These are phyloP conservation scores for Abrus precatorius DNA, from an alignment of 306 rosid species.

Conservation along the genomic window DNA sequence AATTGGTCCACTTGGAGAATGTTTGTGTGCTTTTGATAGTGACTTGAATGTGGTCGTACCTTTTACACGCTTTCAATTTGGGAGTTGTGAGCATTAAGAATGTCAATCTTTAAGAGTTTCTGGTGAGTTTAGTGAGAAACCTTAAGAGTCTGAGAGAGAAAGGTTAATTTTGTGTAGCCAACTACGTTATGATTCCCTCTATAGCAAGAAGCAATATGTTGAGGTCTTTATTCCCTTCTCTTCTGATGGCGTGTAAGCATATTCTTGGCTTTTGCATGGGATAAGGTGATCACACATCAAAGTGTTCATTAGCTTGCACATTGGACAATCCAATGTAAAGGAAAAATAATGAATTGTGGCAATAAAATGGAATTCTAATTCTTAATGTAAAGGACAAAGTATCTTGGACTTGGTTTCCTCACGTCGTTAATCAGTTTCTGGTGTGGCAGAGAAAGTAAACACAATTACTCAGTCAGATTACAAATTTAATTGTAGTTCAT, in stretches of 20 bases:
- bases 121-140: background rate
- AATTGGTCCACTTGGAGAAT: conserved; percentile 1
- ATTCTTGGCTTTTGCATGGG: conserved; percentile 48
- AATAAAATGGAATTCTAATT: background rate
- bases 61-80: conserved; percentile 5
- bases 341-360: background rate
- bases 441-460: background rate
- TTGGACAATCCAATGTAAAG: background rate
- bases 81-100: background rate
- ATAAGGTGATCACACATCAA: conserved; percentile 1
- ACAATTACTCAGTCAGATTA: background rate
- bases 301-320: background rate
- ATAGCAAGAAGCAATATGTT: background rate
- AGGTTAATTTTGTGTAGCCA: background rate
- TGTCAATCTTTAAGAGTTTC: background rate
- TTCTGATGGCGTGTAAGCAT: conserved; percentile 42
- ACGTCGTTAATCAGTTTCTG: background rate
- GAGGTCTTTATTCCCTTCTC: conserved; percentile 27
- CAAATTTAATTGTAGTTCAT: background rate
- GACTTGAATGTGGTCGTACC: conserved; percentile 63
- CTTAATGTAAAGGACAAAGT: too few relatives aligned
- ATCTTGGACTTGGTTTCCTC: too few relatives aligned
- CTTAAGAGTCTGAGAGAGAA: background rate
- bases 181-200: background rate
- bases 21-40: conserved; percentile 42